Percentiles rank a stretch among this genome's conserved stretches.
phyloP scores from a whole-genome alignment of 2,329 filamentous ascomycete species.

The Beauveria asiatica region DNA sequence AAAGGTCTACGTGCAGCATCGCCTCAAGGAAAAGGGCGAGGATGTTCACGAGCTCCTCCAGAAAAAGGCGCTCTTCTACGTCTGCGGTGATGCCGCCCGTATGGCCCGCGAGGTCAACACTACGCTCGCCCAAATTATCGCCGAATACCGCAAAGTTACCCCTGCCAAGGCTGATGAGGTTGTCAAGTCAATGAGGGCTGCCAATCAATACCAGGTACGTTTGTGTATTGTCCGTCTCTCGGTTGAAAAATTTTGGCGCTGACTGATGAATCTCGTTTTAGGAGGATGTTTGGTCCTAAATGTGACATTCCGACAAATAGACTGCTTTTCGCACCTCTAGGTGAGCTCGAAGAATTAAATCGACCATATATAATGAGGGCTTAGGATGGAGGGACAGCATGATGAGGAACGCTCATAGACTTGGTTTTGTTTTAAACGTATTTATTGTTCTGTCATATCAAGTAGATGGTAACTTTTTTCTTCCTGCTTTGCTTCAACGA shows the following conservation, averaged over 20 bases:
- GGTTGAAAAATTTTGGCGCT: background rate
- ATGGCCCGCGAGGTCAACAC: constrained; percentile 93
- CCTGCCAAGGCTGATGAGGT: constrained; percentile 89
- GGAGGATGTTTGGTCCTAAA: constrained; percentile 65
- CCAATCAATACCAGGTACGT: constrained; percentile 89
- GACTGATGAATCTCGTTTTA: constrained; percentile 22
- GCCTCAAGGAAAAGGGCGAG: constrained; percentile 71
- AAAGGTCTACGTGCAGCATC: constrained; percentile 97
- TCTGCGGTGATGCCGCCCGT: constrained; percentile 94
- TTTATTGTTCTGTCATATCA: constrained; percentile 4
- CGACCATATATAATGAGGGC: constrained; percentile 5
- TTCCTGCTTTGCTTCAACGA: background rate
- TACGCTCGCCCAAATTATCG: constrained; percentile 77
- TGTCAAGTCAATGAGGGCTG: constrained; percentile 91
- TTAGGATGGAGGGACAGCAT: background rate
- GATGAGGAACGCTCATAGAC: constrained; percentile 4
- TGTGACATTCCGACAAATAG: background rate
- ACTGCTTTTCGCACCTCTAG: background rate
- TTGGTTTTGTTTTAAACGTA: background rate
- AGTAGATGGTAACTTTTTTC: constrained; percentile 1
- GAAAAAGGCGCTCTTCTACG: constrained; percentile 90
- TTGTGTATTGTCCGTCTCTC: background rate
- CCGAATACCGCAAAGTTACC: constrained; percentile 71
- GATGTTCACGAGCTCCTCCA: constrained; percentile 81
- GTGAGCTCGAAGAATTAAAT: background rate